Evolutionary conservation across 768 basidiomycete species (phyloP), one percentile per base, ranked within the genome.

Genomic region (Lentinula sp.): DNA sequence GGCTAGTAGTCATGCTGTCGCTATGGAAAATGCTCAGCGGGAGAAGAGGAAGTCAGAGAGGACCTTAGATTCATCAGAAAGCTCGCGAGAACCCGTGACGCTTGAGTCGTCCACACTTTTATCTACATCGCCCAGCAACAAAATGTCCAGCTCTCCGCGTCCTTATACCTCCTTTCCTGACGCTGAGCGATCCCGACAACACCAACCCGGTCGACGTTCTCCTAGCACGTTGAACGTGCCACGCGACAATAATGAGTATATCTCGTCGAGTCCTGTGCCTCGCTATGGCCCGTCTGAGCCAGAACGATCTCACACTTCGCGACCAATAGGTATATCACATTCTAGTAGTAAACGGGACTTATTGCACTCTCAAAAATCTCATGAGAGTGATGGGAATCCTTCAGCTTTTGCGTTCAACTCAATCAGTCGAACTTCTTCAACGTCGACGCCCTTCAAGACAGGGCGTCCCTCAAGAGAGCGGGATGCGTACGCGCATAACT

Each of bases 1-100:
- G 56, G 84, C 84, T 9, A 84, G 83, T 60, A 76, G 76, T 42
- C 81, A 76, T 53, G 84, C 84, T 4, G 76, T 79, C 73, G 81
- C 78, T 15, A 66, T 83, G 28, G 83, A 84, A 66, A 80, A 52
- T 39, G 59, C 59, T 31, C 59, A 60, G 31, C 59, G 59, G 9
- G 59, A 60, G 50, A 75, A 60, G 76, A 78, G 64, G 64, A 75
- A 69, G 69, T n/a, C 68, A 62, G 50, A 65, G 75, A 63, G 53
- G 64, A 61, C 54, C n/a, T 1, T 48, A 7, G 46, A 48, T 48
- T 0, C 32, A 37, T 56, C 61, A 63, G 53, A 63, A 62, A 56
- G 72, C 72, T 57, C 71, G 68, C 39, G 70, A 62, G 67, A 72
- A 61, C 63, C 69, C 62, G 64, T 28, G 1, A 55, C 6, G 5